Base-by-base conservation (phyloP, 441 rosid genomes). In the Adansonia gregorii region DNA sequence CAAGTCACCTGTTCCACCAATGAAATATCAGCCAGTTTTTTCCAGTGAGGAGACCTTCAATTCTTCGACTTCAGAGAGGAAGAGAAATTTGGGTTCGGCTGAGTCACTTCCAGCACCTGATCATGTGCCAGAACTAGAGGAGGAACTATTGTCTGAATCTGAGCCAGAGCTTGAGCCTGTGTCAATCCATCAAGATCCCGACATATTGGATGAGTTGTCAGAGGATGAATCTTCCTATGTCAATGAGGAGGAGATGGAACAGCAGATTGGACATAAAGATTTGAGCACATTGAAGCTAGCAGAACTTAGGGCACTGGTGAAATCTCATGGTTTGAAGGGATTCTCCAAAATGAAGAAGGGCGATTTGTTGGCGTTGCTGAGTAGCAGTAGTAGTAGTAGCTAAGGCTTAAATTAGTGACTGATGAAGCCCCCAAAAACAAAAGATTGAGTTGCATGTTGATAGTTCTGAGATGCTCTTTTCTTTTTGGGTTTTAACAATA, bases 281-380 rank as follows among this genome's bases (percentile, higher is more conserved):
- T 80, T 93, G 79, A 88, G 86, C 77, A 82, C 84, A 14, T 58
- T 90, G 83, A 92, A 94, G 89, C 76, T 91, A 8, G 41, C 81
- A 3, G 94, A 89, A 78, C 86, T 94, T 73, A 89, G 92, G 79
- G 88, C 83, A 65, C 59, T 91, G 31, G 98, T 97, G 12, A 94
- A 91, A 76, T 81, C 94, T 49, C 88, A 87, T 1, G 93, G 98
- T 39, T 15, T 92, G 61, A 94, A 87, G 81, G 93, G 94, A 82
- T 84, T 78, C 80, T 92, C 96, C 3, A 94, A 85, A 88, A 86
- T 91, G 95, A 94, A 92, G 86, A 94, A 92, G 82, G 78, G 78
- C 0, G 87, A 86, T 12, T 84, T 94, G 78, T 64, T 94, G 73
- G 82, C 81, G 79, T 76, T 92, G 87, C 91, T 94, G 12, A 75